phyloP scores from a whole-genome alignment of 139 green algal genomes.

The Tetradesmus obliquus region DNA sequence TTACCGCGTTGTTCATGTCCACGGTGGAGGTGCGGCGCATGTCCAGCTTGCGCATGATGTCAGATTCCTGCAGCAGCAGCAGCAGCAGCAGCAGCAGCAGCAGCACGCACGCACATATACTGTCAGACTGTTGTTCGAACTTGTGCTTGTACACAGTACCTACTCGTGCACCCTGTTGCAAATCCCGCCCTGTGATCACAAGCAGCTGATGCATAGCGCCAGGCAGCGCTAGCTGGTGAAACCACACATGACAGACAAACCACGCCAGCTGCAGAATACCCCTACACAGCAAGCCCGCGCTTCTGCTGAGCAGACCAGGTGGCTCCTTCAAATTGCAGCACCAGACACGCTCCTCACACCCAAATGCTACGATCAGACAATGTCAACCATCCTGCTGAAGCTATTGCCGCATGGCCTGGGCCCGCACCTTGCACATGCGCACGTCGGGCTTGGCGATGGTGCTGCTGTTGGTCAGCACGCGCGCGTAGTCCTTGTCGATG shows the following conservation, averaged over 20 bases:
- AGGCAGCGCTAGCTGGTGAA: too few relatives aligned
- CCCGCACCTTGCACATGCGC: conserved; percentile 54
- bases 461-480: conserved; percentile 70
- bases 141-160: too few relatives aligned
- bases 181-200: too few relatives aligned
- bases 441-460: conserved; percentile 82
- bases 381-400: background rate
- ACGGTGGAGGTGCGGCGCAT: conserved; percentile 59
- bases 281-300: too few relatives aligned
- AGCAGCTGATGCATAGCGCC: too few relatives aligned
- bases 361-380: background rate
- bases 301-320: too few relatives aligned
- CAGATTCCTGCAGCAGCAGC: conserved; percentile 60
- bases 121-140: background rate
- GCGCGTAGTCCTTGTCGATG: conserved; percentile 60
- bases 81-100: background rate
- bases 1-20: conserved; percentile 53
- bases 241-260: too few relatives aligned
- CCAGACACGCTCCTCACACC: background rate
- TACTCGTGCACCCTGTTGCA: too few relatives aligned
- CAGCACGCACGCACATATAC: background rate
- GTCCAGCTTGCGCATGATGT: conserved; percentile 90
- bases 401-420: too few relatives aligned
- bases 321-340: background rate
- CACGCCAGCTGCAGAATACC: background rate